Percentiles rank a stretch among this genome's conserved stretches.
Conservation (phyloP, 1,284 basidiomycete species). For the Sporisorium iseilematis-ciliati region DNA sequence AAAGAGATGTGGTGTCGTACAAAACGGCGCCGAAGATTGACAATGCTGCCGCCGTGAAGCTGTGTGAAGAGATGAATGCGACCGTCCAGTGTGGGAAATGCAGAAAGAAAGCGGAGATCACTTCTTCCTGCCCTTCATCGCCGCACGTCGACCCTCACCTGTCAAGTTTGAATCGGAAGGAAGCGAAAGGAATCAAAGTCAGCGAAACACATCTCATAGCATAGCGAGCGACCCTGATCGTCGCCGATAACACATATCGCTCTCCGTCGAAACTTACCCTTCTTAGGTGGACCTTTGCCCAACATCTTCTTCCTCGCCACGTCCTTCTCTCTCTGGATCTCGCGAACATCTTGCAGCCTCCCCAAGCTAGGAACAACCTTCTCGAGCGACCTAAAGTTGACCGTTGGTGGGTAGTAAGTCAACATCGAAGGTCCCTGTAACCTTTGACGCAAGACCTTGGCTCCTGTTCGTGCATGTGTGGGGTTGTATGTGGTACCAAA, state of each 20-base stretch:
- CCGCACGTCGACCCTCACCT: slow-evolving; percentile 68
- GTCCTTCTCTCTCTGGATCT: slow-evolving; percentile 59
- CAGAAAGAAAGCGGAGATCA: slow-evolving; percentile 6
- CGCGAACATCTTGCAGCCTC: slow-evolving; percentile 41
- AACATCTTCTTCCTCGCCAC: slow-evolving; percentile 64
- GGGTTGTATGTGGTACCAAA: slow-evolving; percentile 62
- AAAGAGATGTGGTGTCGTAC: background rate
- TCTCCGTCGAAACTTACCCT: slow-evolving; percentile 59
- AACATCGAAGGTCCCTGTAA: slow-evolving; percentile 65
- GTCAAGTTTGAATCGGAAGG: background rate
- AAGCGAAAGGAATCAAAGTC: background rate
- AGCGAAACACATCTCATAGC: background rate
- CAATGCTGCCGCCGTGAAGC: background rate
- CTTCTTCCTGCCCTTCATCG: slow-evolving; percentile 67
- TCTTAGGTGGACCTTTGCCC: slow-evolving; percentile 69
- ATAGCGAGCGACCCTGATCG: no score
- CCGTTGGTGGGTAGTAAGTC: slow-evolving; percentile 62
- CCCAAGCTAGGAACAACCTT: slow-evolving; percentile 37
- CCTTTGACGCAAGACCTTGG: slow-evolving; percentile 59
- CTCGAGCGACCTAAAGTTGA: slow-evolving; percentile 54
- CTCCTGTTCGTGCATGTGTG: slow-evolving; percentile 56
- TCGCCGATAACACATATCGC: background rate
- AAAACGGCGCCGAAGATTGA: no score
- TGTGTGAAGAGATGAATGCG: background rate
- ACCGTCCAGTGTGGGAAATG: no score